Conservation (phyloP, 306 rosid genomes). For the Acacia confusa region DNA sequence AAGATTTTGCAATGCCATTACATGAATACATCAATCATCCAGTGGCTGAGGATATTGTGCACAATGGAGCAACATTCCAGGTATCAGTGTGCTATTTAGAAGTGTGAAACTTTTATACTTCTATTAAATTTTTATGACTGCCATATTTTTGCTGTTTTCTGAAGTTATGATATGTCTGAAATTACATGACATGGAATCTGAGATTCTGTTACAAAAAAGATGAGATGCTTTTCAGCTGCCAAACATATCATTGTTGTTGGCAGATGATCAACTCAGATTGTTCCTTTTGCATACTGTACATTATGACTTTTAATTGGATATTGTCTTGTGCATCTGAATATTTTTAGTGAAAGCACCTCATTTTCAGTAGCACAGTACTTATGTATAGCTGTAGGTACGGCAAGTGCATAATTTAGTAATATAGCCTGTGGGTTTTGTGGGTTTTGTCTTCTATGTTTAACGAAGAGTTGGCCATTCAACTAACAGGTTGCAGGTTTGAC, state of each 20-base stretch:
- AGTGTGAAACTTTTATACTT: slow-evolving; percentile 17
- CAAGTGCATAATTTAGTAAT: slow-evolving; percentile 7
- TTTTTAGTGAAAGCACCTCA: not conserved
- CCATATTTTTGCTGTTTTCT: slow-evolving; percentile 12
- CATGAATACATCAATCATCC: slow-evolving; percentile 73
- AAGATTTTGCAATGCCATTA: slow-evolving; percentile 83
- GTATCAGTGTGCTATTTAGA: slow-evolving; percentile 42
- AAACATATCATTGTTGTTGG: slow-evolving; percentile 13
- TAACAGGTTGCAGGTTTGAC: slow-evolving; percentile 95
- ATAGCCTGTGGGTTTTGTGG: not conserved
- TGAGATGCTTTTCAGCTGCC: slow-evolving; percentile 7
- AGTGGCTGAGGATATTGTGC: slow-evolving; percentile 72
- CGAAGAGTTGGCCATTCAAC: slow-evolving; percentile 29
- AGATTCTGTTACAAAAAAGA: slow-evolving; percentile 1
- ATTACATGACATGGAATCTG: not conserved
- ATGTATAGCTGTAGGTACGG: not conserved
- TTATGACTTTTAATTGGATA: not conserved
- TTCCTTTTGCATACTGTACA: not conserved
- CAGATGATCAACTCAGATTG: slow-evolving; percentile 1
- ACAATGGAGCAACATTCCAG: slow-evolving; percentile 98
- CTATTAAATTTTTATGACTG: slow-evolving; percentile 10
- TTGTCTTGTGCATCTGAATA: not conserved
- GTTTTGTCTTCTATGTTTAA: slow-evolving; percentile 14
- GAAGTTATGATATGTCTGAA: not conserved
- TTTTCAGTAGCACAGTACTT: not conserved